Conservation (phyloP, 1,284 basidiomycete species). For the Cerrena zonata region DNA sequence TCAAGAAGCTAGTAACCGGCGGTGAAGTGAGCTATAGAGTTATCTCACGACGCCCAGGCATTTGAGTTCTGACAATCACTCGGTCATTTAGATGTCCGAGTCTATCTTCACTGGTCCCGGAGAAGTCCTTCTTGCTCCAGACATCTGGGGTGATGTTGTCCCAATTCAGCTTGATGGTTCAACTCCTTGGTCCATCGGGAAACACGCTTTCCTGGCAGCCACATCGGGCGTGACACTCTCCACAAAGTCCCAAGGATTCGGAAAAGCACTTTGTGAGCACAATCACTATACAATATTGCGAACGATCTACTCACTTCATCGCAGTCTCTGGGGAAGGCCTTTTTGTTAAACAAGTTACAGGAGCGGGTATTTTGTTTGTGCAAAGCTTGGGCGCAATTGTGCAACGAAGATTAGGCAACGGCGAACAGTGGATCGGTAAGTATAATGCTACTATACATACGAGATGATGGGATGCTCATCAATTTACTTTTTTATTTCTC, state of each 20-base stretch:
- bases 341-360: slow-evolving; percentile 23
- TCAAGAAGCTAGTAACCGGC: slow-evolving; percentile 27
- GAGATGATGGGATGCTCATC: neutral
- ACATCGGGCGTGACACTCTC: slow-evolving; percentile 22
- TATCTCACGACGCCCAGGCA: neutral
- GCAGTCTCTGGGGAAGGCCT: slow-evolving; percentile 31
- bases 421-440: slow-evolving; percentile 31
- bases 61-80: neutral
- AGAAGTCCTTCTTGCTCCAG: slow-evolving; percentile 29
- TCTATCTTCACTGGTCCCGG: slow-evolving; percentile 28
- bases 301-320: neutral
- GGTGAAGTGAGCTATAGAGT: slow-evolving; percentile 19
- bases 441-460: neutral
- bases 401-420: slow-evolving; percentile 22
- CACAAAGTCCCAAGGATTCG: slow-evolving; percentile 26
- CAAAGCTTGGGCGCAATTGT: slow-evolving; percentile 29
- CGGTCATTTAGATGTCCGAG: slow-evolving; percentile 19
- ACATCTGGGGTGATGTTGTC: slow-evolving; percentile 31
- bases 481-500: no score
- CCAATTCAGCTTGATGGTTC: slow-evolving; percentile 26
- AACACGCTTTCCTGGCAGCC: slow-evolving; percentile 28
- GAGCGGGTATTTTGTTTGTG: slow-evolving; percentile 28
- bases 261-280: slow-evolving; percentile 28
- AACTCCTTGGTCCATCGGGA: slow-evolving; percentile 26
- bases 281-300: neutral